phyloP scores from a whole-genome alignment of 805 yeast genomes.

The Yamadazyma takamatsuzukensis region DNA sequence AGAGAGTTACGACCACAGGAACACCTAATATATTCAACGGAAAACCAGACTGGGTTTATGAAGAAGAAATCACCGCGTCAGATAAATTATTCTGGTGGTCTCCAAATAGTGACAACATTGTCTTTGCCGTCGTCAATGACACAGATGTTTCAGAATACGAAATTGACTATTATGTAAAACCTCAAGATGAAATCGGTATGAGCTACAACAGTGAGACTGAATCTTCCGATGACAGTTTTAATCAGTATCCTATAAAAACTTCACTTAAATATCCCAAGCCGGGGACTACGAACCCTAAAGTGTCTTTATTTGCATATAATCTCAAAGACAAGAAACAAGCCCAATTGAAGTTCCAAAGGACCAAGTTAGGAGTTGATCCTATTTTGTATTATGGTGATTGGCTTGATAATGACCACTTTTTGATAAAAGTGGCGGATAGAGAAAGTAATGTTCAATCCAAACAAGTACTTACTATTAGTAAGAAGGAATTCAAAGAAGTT shows the following conservation, averaged over 20 bases:
- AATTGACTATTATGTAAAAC: slow-evolving; percentile 49
- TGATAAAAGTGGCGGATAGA: slow-evolving; percentile 65
- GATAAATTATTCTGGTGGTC: slow-evolving; percentile 74
- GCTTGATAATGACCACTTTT: slow-evolving; percentile 46
- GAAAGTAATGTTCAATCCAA: slow-evolving; percentile 52
- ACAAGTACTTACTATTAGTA: slow-evolving; percentile 38
- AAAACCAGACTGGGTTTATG: slow-evolving; percentile 81
- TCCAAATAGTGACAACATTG: slow-evolving; percentile 53
- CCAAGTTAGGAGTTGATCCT: slow-evolving; percentile 17
- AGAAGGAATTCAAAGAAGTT: slow-evolving; percentile 36
- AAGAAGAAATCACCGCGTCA: slow-evolving; percentile 65
- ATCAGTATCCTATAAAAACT: slow-evolving; percentile 46
- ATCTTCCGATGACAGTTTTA: slow-evolving; percentile 14
- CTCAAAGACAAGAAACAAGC: slow-evolving; percentile 17
- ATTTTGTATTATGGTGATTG: slow-evolving; percentile 63
- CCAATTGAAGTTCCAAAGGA: slow-evolving; percentile 9
- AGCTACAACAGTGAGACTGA: slow-evolving; percentile 7
- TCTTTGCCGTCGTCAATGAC: slow-evolving; percentile 59
- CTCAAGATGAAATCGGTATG: slow-evolving; percentile 11
- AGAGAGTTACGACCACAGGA: slow-evolving; percentile 51
- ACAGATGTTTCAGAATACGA: slow-evolving; percentile 51
- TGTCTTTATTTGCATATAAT: slow-evolving; percentile 41
- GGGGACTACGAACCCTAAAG: slow-evolving; percentile 57
- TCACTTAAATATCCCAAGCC: slow-evolving; percentile 69
- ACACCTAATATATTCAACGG: slow-evolving; percentile 54